Conservation (phyloP, 495 filamentous ascomycete species). For the Xylaria telfairii region DNA sequence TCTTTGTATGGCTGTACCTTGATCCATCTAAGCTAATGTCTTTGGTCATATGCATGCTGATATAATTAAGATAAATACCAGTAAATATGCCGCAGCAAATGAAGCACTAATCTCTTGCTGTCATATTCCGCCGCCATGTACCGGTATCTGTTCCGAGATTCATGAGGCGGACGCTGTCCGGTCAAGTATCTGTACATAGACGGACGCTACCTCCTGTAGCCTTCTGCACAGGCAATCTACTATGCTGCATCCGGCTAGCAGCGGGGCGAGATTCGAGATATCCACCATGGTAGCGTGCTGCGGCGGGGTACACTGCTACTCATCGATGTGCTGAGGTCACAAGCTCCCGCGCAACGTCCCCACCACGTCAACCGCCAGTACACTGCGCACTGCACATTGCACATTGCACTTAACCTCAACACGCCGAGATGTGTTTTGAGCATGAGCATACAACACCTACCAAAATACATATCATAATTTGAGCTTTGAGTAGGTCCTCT, state of each 20-base stretch:
- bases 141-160: neutral
- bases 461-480: neutral
- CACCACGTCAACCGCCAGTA: neutral
- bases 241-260: neutral
- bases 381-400: neutral
- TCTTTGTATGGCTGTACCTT: neutral
- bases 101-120: neutral
- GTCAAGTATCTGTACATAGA: neutral
- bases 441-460: neutral
- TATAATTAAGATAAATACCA: no score
- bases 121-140: neutral
- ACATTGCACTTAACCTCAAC: neutral
- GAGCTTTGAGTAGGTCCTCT: neutral
- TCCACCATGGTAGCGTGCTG: neutral
- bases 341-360: neutral
- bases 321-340: neutral
- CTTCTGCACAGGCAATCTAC: neutral
- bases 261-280: neutral
- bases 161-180: neutral
- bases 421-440: neutral
- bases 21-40: neutral
- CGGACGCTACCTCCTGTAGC: neutral
- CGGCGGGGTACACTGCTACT: slow-evolving; percentile 5
- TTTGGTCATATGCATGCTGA: no score
- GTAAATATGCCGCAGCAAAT: no score